Conservation (phyloP, 208 protist genomes). For the Trypanosoma cruzi region DNA sequence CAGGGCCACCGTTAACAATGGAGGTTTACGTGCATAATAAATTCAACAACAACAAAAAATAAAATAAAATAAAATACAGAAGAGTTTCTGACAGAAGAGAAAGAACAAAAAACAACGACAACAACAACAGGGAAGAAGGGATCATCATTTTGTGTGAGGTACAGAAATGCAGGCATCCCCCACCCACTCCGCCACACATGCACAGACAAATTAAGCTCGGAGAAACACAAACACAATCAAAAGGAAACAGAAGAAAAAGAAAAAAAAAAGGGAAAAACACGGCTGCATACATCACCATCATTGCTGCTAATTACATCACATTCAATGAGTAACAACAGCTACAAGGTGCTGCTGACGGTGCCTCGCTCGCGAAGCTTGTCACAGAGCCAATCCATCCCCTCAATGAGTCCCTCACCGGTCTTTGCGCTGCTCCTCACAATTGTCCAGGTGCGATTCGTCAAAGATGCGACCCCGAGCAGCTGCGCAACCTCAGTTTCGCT, state of each 20-base stretch:
- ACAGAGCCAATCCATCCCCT: conserved; percentile 95
- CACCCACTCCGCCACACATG: neutral
- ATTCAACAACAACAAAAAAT: neutral
- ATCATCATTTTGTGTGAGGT: neutral
- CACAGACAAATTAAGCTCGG: neutral
- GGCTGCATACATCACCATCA: neutral
- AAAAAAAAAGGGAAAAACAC: no score
- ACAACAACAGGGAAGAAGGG: no score
- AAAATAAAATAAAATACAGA: conserved; percentile 2
- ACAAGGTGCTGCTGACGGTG: conserved; percentile 21
- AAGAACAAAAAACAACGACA: no score
- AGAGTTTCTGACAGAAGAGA: no score
- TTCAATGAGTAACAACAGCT: neutral
- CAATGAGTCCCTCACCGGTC: conserved; percentile 92
- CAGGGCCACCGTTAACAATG: neutral
- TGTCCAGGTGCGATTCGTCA: conserved; percentile 93
- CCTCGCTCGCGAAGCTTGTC: conserved; percentile 75
- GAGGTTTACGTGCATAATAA: neutral
- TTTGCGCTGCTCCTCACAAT: conserved; percentile 95
- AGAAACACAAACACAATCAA: neutral
- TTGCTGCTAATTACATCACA: no score
- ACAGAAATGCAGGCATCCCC: neutral
- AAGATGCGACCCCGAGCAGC: conserved; percentile 74
- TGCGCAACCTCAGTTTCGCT: conserved; percentile 68
- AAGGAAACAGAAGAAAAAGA: neutral